phyloP scores from a whole-genome alignment of 2,329 filamentous ascomycete genomes.

The Myriosclerotinia scirpicola region DNA sequence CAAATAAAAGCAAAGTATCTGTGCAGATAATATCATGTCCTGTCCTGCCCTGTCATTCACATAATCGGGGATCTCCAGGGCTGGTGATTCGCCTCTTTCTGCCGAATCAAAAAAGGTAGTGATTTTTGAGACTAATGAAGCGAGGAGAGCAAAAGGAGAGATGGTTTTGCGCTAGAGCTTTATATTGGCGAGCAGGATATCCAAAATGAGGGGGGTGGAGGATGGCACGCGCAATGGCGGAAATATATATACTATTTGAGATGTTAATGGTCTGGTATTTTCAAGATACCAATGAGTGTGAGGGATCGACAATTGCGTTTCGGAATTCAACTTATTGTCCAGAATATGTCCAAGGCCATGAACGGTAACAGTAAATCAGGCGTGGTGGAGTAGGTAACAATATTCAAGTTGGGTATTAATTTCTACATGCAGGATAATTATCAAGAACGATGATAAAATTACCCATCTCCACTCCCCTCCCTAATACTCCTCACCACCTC shows the following conservation, averaged over 20 bases:
- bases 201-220: background rate
- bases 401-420: background rate
- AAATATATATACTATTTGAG: background rate
- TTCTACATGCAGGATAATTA: background rate
- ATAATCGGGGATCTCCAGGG: too few relatives aligned
- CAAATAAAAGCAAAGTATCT: too few relatives aligned
- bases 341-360: background rate
- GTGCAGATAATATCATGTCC: too few relatives aligned
- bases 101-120: background rate
- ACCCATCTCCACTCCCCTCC: background rate
- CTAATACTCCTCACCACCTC: constrained; percentile 23
- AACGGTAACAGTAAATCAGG: too few relatives aligned
- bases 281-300: background rate
- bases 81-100: too few relatives aligned
- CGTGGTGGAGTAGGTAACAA: background rate
- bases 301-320: background rate
- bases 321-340: too few relatives aligned
- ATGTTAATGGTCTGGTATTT: background rate
- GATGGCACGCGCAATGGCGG: background rate
- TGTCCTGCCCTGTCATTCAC: too few relatives aligned
- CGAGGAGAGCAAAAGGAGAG: too few relatives aligned
- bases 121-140: background rate
- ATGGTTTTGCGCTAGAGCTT: background rate
- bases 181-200: background rate
- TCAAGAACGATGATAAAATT: background rate